Evolutionary conservation across 1,139 yeast genomes (phyloP), one percentile per base, ranked within the genome.

Genomic region (Zygosaccharomyces sapae): DNA sequence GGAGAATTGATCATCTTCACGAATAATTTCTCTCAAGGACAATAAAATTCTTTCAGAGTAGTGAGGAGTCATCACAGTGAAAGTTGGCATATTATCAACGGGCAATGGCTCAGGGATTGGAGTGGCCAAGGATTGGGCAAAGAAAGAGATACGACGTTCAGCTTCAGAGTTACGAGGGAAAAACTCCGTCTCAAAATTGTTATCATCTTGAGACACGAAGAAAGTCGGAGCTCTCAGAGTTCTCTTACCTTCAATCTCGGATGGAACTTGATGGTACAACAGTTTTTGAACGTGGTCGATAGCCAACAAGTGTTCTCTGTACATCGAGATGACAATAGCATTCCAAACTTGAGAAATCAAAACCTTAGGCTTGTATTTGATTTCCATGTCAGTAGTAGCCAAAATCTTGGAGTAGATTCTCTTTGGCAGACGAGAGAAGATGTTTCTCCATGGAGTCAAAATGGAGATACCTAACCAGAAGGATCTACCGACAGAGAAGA

Each of bases 51-150:
- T 92, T 77, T 92, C 98, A 54, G 96, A 82, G 74, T 92, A 92
- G 70, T 92, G 98, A 68, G 98, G 98, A 62, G 95, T 90, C 73
- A 92, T 79, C 45, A 92, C 98, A 45, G 97, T 89, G 69, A 92
- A 92, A 10, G 97, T 92, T 53, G 98, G 98, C 98, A 92, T 92
- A 75, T 92, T 92, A 72, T 92, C 98, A 59, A 92, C 97, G 34
- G 98, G 98, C 64, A 92, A 77, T 52, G 98, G 97, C 72, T 92
- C 97, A 55, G 96, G 95, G 62, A 92, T 90, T 58, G 98, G 98
- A 51, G 97, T 92, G 45, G 97, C 95, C 71, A 92, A 77, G 22
- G 97, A 90, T 72, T 92, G 98, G 50, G 98, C 98, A 73, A 92
- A 92, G 84, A 92, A 92, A 49, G 97, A 87, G 61, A 92, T 89